These are phyloP conservation scores for Carex parvula DNA, from an alignment of 176 grass and related monocot species.

Conservation along the genomic window DNA sequence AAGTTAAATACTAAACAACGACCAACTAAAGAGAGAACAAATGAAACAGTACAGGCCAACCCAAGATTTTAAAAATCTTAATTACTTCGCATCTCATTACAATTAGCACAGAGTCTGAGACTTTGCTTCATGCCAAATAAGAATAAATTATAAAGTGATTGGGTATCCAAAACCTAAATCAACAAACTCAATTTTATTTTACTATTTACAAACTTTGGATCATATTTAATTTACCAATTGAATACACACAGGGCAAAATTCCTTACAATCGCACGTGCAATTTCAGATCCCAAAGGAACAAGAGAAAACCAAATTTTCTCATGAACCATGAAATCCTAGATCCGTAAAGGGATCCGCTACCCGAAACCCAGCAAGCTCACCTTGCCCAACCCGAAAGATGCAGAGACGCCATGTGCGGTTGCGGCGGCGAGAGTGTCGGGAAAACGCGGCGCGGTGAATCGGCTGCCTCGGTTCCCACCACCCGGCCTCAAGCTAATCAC, in stretches of 20 bases:
- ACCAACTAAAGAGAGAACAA: neutral
- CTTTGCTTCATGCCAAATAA: neutral
- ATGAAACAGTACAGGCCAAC: constrained; percentile 2
- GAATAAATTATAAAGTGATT: neutral
- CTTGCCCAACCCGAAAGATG: constrained; percentile 41
- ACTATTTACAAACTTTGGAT: neutral
- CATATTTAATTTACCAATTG: constrained; percentile 1
- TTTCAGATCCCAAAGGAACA: constrained; percentile 1
- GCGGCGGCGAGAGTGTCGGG: constrained; percentile 49
- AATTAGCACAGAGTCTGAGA: neutral
- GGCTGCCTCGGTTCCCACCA: constrained; percentile 66
- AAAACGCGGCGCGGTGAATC: constrained; percentile 39
- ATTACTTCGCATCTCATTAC: neutral
- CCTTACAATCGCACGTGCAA: constrained; percentile 9
- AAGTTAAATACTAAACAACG: neutral
- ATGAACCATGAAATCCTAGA: constrained; percentile 35
- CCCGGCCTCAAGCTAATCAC: constrained; percentile 96
- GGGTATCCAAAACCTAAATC: neutral
- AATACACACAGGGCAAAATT: neutral
- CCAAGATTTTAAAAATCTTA: neutral
- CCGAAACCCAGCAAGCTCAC: constrained; percentile 27
- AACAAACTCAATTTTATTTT: neutral
- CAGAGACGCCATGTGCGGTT: constrained; percentile 33
- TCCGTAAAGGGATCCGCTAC: constrained; percentile 20
- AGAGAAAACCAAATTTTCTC: neutral